A percentile compares a stretch with the other conserved stretches of the same genome.
These are phyloP conservation scores for Paxillus involutus DNA, from an alignment of 768 basidiomycete genomes.

Conservation along the genomic window DNA sequence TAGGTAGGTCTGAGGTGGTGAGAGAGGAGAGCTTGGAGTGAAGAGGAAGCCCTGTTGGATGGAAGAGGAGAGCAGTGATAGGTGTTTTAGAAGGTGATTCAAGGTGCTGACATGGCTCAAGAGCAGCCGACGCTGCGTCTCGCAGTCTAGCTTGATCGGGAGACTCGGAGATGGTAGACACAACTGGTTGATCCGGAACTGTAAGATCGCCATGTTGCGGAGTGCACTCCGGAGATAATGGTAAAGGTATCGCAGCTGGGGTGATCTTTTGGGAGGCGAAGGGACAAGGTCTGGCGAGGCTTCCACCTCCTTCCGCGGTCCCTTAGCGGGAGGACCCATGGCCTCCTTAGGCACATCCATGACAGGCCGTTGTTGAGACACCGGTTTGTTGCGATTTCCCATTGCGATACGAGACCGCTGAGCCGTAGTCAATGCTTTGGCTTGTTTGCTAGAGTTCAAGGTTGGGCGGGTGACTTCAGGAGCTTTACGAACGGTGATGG, in stretches of 20 bases:
- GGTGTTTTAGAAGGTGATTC: slow-evolving; percentile 48
- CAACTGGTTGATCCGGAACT: not conserved
- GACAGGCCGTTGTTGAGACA: slow-evolving; percentile 8
- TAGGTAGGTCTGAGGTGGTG: slow-evolving; percentile 52
- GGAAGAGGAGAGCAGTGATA: slow-evolving; percentile 61
- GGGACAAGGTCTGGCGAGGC: slow-evolving; percentile 16
- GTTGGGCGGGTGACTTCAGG: slow-evolving; percentile 2
- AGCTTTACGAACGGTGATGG: slow-evolving; percentile 7
- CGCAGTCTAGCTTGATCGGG: not conserved
- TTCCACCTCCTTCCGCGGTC: slow-evolving; percentile 8
- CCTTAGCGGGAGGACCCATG: slow-evolving; percentile 12
- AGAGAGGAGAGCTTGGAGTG: slow-evolving; percentile 61
- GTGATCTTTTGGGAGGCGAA: slow-evolving; percentile 19
- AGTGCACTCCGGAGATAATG: slow-evolving; percentile 16
- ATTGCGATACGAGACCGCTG: slow-evolving; percentile 8
- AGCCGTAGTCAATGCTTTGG: not conserved
- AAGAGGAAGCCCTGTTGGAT: slow-evolving; percentile 71
- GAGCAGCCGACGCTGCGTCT: not conserved
- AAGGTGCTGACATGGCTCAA: not conserved
- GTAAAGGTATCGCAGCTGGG: slow-evolving; percentile 19
- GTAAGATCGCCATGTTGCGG: slow-evolving; percentile 1
- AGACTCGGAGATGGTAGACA: too few species aligned
- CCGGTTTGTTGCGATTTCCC: slow-evolving; percentile 1
- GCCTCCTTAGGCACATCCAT: slow-evolving; percentile 4
- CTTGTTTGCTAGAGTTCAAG: slow-evolving; percentile 10